Percentiles rank a stretch among this genome's conserved stretches.
Conservation (phyloP, 1,284 basidiomycete genomes). For the Ceratobasidium sp. region DNA sequence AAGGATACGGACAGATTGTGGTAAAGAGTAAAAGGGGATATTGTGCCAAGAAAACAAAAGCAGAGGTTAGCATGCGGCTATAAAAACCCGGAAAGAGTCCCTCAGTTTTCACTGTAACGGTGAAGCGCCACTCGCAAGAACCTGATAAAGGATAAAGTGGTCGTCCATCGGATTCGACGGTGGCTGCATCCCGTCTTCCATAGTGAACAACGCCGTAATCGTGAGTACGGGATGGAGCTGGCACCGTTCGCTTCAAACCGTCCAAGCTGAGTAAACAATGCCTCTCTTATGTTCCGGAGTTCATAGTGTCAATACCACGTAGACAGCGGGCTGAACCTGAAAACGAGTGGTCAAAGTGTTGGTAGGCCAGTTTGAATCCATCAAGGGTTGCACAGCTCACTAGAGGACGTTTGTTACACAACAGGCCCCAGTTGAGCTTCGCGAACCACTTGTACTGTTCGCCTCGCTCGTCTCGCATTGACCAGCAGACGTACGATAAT, state of each 20-base stretch:
- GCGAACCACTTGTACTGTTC: constrained; percentile 99
- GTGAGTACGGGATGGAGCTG: constrained; percentile 63
- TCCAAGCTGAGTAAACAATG: constrained; percentile 90
- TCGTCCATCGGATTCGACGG: constrained; percentile 59
- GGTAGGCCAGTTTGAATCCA: constrained; percentile 44
- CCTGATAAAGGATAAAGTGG: constrained; percentile 72
- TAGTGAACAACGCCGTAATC: constrained; percentile 58
- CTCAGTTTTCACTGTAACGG: constrained; percentile 75
- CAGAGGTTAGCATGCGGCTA: background rate
- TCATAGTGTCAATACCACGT: constrained; percentile 88
- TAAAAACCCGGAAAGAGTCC: background rate
- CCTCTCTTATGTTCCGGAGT: constrained; percentile 92
- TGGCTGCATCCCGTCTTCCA: constrained; percentile 67
- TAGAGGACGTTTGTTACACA: constrained; percentile 94
- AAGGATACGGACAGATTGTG: too few relatives aligned
- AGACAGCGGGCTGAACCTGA: constrained; percentile 86
- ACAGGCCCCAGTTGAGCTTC: constrained; percentile 95
- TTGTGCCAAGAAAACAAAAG: background rate
- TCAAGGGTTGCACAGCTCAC: constrained; percentile 66
- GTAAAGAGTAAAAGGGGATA: constrained; percentile 11
- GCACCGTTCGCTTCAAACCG: constrained; percentile 59
- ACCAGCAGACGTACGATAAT: constrained; percentile 87
- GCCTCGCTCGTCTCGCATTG: constrained; percentile 97
- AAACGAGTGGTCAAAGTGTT: constrained; percentile 46
- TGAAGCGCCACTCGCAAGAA: constrained; percentile 92